These are phyloP conservation scores for Lepraria neglecta DNA, from an alignment of 495 filamentous ascomycete genomes.

Conservation along the genomic window DNA sequence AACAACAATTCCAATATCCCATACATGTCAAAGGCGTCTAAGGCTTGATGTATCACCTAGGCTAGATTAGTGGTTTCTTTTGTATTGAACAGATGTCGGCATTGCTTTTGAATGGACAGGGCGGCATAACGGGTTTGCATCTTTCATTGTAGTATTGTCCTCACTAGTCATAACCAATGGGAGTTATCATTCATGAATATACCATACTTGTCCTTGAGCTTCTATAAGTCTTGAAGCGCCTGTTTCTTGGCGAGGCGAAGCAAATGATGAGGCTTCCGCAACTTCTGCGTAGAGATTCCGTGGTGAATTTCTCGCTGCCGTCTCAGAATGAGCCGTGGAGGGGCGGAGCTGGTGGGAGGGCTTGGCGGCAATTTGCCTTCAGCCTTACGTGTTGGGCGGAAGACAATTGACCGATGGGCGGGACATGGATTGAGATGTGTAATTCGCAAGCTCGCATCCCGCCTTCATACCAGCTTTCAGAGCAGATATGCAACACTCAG, in stretches of 20 bases:
- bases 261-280: too few relatives aligned
- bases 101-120: neutral
- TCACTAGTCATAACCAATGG: neutral
- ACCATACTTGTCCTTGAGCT: neutral
- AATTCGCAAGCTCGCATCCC: neutral
- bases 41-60: neutral
- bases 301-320: too few relatives aligned
- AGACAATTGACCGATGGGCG: neutral
- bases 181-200: neutral
- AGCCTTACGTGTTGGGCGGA: constrained; percentile 13
- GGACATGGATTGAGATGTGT: neutral
- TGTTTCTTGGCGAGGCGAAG: too few relatives aligned
- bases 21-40: neutral
- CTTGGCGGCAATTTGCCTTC: constrained; percentile 6
- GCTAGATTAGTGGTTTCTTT: constrained; percentile 2
- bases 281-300: too few relatives aligned
- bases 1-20: neutral
- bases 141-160: constrained; percentile 3
- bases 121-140: constrained; percentile 9
- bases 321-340: too few relatives aligned
- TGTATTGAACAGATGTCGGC: neutral
- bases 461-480: neutral
- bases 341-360: neutral
- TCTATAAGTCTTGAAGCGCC: too few relatives aligned
- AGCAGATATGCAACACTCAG: neutral